phyloP scores from a whole-genome alignment of 345 rosid genomes.

The Eucalyptus curtisii region DNA sequence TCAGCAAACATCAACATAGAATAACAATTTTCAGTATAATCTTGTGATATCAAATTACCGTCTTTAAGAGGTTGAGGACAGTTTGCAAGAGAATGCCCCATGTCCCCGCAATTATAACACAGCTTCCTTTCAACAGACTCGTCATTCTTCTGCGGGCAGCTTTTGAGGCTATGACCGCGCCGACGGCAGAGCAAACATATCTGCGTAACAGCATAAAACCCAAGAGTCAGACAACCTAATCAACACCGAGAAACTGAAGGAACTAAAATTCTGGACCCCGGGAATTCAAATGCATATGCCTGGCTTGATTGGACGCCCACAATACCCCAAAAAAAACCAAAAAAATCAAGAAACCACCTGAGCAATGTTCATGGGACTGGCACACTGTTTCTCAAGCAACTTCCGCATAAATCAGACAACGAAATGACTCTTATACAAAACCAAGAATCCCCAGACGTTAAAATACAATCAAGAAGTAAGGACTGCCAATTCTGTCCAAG shows the following conservation, averaged over 20 bases:
- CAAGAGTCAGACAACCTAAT: not conserved
- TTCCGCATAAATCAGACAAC: not conserved
- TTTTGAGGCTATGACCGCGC: conserved; percentile 82
- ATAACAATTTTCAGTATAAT: not conserved
- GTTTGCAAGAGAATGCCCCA: conserved; percentile 68
- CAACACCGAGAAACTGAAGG: not conserved
- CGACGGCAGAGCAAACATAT: conserved; percentile 75
- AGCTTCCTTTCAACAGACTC: conserved; percentile 40
- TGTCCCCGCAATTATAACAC: conserved; percentile 84
- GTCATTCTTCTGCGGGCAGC: conserved; percentile 57
- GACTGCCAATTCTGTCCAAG: not conserved
- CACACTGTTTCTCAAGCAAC: not conserved
- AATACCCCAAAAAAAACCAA: not conserved
- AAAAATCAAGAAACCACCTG: not conserved
- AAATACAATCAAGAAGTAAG: not conserved
- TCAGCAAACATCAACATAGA: not conserved
- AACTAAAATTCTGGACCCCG: not conserved
- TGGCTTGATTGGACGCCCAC: not conserved
- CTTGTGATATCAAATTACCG: conserved; percentile 21
- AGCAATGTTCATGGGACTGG: not conserved
- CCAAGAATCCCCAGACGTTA: not conserved
- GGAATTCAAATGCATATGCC: not conserved
- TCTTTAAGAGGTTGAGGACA: conserved; percentile 72
- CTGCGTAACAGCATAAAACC: conserved; percentile 19
- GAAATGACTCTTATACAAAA: not conserved